Conservation (phyloP, 148 eudicot genomes). For the Diospyros kaki region DNA sequence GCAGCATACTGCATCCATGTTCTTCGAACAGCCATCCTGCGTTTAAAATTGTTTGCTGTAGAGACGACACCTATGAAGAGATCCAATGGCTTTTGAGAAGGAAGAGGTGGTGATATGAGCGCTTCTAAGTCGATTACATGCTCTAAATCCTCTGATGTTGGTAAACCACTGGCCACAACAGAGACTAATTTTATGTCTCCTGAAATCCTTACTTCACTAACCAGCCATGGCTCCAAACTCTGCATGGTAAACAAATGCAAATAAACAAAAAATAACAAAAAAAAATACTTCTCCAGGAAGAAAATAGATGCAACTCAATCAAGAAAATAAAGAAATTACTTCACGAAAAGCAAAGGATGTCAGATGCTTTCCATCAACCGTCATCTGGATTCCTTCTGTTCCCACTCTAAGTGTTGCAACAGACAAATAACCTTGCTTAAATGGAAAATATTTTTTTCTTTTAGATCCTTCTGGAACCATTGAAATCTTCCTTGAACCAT, state of each 20-base stretch:
- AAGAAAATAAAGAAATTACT: conserved; percentile 31
- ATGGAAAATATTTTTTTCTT: conserved; percentile 69
- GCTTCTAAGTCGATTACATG: conserved; percentile 70
- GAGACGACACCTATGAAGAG: conserved; percentile 79
- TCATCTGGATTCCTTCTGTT: conserved; percentile 93
- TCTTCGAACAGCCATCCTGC: conserved; percentile 84
- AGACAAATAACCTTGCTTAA: conserved; percentile 80
- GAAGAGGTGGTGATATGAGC: conserved; percentile 54
- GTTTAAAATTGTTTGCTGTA: conserved; percentile 82
- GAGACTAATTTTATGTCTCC: conserved; percentile 72
- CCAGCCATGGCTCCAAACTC: conserved; percentile 89
- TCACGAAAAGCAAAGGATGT: conserved; percentile 91
- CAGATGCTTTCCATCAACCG: conserved; percentile 92
- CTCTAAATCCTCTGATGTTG: conserved; percentile 78
- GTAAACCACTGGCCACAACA: conserved; percentile 74
- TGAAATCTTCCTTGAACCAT: conserved; percentile 34
- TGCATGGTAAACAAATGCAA: conserved; percentile 17
- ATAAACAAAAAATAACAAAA: background rate
- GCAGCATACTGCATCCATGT: conserved; percentile 86
- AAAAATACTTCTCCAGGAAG: background rate
- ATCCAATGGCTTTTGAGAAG: conserved; percentile 35
- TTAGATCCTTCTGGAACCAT: conserved; percentile 45
- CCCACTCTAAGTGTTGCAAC: conserved; percentile 95
- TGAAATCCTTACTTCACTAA: conserved; percentile 64
- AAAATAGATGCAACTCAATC: background rate